Evolutionary conservation across 1,284 basidiomycete species (phyloP), one percentile per base, ranked within the genome.

Genomic region (Inonotus obliquus): DNA sequence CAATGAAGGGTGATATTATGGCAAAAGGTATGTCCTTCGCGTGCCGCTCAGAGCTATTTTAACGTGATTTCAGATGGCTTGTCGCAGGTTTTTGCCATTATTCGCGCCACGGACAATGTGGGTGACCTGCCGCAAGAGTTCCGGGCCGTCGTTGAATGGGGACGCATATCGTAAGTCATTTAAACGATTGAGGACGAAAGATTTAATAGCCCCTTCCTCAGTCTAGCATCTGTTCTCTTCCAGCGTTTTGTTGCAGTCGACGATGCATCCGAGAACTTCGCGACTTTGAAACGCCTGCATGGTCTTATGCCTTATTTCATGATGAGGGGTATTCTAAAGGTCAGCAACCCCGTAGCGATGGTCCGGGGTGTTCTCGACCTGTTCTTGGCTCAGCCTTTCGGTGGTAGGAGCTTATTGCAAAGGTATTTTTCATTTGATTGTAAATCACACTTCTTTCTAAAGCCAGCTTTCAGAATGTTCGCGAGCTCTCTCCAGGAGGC

Each of bases 251-350:
- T 98, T 38, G 96, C 96, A 0, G 86, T 93, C 14, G 96, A 99
- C 74, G 90, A 88, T 62, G 91, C 95, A 10, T 96, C 95, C 2
- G 92, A 97, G 67, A 90, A 87, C 11, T 90, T 98, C 66, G 82
- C 91, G 1, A 83, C 86, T 65, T 76, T 99, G 65, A 99, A 98
- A 76, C 85, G 96, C 47, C 85, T 98, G 59, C 97, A 99, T 71
- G 93, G 93, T 1, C 78, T 98, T 62, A 98, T 99, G 94, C 96
- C 96, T 2, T 99, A 99, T 75, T 94, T 98, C 71, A 87, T 98
- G 78, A 84, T 99, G 63, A 96, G 95, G 72, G 84, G 92, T 5
- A 91, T 95, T 19, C 77, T 99, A 65, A 91, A 86, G 73, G 92
- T 99, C 66, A 96, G 92, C 61, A 99, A 98, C 73, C 96, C 96